phyloP scores from a whole-genome alignment of 208 protist species.

The Wallacemonas sp. region DNA sequence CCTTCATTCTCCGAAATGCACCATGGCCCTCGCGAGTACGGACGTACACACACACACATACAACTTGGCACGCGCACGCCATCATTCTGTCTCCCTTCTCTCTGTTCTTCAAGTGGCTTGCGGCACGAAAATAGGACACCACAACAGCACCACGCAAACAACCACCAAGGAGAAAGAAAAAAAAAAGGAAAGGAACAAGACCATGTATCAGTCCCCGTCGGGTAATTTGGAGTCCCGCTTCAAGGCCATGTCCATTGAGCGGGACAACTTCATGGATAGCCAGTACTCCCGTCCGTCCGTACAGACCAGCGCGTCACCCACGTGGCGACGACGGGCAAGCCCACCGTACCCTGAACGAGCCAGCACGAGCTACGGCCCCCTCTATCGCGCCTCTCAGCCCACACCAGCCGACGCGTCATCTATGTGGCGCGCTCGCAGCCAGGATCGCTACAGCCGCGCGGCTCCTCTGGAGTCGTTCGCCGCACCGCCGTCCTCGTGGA shows the following conservation, averaged over 20 bases:
- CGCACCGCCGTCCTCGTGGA: neutral
- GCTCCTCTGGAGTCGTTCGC: no score
- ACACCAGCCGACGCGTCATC: neutral
- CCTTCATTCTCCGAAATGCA: no score
- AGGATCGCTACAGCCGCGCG: neutral
- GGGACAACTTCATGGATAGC: conserved; percentile 10
- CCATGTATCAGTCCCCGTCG: conserved; percentile 4
- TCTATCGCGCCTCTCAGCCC: neutral
- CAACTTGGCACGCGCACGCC: neutral
- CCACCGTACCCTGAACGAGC: neutral
- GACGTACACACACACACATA: neutral
- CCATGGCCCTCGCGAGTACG: neutral
- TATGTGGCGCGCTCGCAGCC: conserved; percentile 5
- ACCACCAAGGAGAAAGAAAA: neutral
- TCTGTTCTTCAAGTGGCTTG: neutral
- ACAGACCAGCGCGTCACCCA: conserved; percentile 3
- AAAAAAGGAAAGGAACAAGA: neutral
- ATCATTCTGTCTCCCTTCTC: neutral
- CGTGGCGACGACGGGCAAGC: conserved; percentile 3
- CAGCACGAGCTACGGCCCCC: neutral
- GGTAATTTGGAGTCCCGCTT: conserved; percentile 13
- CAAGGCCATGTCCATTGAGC: conserved; percentile 18
- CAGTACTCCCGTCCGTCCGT: neutral
- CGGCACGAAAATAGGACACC: no score
- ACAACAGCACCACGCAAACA: neutral